phyloP scores from a whole-genome alignment of 208 protist genomes.

The Wallacemonas collosoma region DNA sequence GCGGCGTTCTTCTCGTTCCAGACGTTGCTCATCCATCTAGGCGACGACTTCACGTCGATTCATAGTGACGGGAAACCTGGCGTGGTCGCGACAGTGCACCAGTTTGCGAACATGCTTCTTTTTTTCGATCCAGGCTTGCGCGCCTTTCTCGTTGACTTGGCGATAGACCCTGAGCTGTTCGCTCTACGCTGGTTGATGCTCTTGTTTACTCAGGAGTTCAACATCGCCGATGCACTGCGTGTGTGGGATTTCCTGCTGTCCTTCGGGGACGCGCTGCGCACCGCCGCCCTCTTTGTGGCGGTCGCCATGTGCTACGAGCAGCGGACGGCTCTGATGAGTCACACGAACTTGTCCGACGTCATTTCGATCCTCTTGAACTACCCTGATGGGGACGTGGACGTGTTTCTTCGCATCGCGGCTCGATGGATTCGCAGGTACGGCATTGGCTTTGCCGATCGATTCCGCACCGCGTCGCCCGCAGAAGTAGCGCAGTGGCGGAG shows the following conservation, averaged over 20 bases:
- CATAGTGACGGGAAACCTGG: slow-evolving; percentile 59
- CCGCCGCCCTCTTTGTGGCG: slow-evolving; percentile 49
- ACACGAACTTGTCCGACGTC: slow-evolving; percentile 40
- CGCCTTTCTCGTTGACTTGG: slow-evolving; percentile 40
- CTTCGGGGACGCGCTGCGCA: slow-evolving; percentile 56
- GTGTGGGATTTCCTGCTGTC: slow-evolving; percentile 91
- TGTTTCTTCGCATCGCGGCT: slow-evolving; percentile 54
- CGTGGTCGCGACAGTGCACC: slow-evolving; percentile 54
- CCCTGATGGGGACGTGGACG: slow-evolving; percentile 48
- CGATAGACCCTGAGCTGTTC: slow-evolving; percentile 65
- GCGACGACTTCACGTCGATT: slow-evolving; percentile 72
- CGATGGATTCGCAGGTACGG: slow-evolving; percentile 57
- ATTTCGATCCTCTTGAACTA: slow-evolving; percentile 74
- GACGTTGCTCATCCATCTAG: slow-evolving; percentile 63
- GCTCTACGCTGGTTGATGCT: slow-evolving; percentile 88
- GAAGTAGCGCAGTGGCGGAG: slow-evolving; percentile 37
- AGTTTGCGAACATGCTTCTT: slow-evolving; percentile 68
- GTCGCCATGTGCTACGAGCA: slow-evolving; percentile 62
- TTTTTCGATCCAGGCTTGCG: slow-evolving; percentile 65
- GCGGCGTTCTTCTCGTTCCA: slow-evolving; percentile 84
- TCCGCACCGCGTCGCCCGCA: slow-evolving; percentile 39
- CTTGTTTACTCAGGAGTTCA: slow-evolving; percentile 89
- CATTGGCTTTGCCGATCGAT: slow-evolving; percentile 33
- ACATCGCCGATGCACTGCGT: slow-evolving; percentile 65
- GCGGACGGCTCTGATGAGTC: slow-evolving; percentile 40